These are phyloP conservation scores for Suillus fuscotomentosus DNA, from an alignment of 768 basidiomycete genomes.

Conservation along the genomic window DNA sequence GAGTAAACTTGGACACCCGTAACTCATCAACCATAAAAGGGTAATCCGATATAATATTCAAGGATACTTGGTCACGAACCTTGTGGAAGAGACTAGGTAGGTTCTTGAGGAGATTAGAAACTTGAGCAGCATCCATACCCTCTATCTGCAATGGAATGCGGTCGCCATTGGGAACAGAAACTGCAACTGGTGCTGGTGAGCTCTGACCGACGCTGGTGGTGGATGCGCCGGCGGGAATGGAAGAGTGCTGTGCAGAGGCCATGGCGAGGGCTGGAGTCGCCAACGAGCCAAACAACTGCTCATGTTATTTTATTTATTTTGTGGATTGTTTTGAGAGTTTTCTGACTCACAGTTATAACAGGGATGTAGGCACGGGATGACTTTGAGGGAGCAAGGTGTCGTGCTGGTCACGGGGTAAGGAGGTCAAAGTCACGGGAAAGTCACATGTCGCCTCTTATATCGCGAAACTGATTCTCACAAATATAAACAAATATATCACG, in stretches of 20 bases:
- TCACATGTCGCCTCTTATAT: slow-evolving; percentile 41
- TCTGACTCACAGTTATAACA: not conserved
- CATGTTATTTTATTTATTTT: not conserved
- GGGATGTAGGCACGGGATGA: not conserved
- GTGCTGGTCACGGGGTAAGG: slow-evolving; percentile 42
- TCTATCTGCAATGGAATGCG: slow-evolving; percentile 4
- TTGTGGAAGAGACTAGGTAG: slow-evolving; percentile 55
- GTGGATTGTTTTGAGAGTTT: not conserved
- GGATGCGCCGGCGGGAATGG: slow-evolving; percentile 11
- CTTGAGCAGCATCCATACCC: slow-evolving; percentile 51
- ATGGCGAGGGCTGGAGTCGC: not conserved
- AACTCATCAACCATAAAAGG: not conserved
- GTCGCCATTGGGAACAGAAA: slow-evolving; percentile 11
- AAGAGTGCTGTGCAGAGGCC: slow-evolving; percentile 3
- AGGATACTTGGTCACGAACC: slow-evolving; percentile 35
- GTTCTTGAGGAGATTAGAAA: slow-evolving; percentile 57
- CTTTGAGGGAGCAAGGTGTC: slow-evolving; percentile 9
- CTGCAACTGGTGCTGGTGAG: slow-evolving; percentile 10
- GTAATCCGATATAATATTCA: not conserved
- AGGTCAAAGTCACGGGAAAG: slow-evolving; percentile 40
- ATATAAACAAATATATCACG: slow-evolving; percentile 27
- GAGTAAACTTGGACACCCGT: slow-evolving; percentile 8
- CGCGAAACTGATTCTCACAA: slow-evolving; percentile 22
- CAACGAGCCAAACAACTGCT: not conserved
- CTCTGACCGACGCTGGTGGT: slow-evolving; percentile 13